These are phyloP conservation scores for Acanthamoeba triangularis DNA, from an alignment of 208 protist species.

Conservation along the genomic window DNA sequence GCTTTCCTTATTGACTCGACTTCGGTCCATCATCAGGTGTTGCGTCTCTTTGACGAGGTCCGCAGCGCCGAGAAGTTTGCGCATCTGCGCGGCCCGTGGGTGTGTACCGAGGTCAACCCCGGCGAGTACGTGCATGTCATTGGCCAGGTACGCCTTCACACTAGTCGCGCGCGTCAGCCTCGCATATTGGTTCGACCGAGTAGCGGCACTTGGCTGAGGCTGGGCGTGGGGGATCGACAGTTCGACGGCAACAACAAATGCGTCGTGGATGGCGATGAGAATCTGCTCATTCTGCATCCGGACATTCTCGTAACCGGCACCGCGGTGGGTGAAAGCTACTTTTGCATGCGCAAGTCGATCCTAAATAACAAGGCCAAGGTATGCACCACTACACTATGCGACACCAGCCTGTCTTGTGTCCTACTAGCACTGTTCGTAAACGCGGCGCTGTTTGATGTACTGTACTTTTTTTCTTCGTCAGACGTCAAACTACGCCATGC, in stretches of 20 bases:
- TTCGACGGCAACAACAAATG: not conserved
- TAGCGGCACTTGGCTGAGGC: not conserved
- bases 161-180: not conserved
- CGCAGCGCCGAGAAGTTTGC: slow-evolving; percentile 51
- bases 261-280: slow-evolving; percentile 51
- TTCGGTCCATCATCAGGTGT: not conserved
- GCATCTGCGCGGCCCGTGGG: slow-evolving; percentile 7
- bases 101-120: slow-evolving; percentile 23
- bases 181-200: not conserved
- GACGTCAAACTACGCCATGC: not conserved
- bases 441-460: not conserved
- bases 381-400: not conserved
- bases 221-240: not conserved
- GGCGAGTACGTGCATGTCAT: slow-evolving; percentile 71
- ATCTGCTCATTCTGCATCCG: slow-evolving; percentile 67
- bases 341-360: slow-evolving; percentile 58
- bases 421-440: not conserved
- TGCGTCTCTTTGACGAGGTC: slow-evolving; percentile 53
- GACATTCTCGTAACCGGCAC: slow-evolving; percentile 72
- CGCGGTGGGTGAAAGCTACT: slow-evolving; percentile 72
- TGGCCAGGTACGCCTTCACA: not conserved
- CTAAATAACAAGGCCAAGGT: slow-evolving; percentile 69
- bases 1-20: not conserved
- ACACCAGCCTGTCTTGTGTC: not conserved
- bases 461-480: not conserved